Base-by-base conservation (phyloP, 2,329 filamentous ascomycete genomes). In the Rhynchosporium agropyri region DNA sequence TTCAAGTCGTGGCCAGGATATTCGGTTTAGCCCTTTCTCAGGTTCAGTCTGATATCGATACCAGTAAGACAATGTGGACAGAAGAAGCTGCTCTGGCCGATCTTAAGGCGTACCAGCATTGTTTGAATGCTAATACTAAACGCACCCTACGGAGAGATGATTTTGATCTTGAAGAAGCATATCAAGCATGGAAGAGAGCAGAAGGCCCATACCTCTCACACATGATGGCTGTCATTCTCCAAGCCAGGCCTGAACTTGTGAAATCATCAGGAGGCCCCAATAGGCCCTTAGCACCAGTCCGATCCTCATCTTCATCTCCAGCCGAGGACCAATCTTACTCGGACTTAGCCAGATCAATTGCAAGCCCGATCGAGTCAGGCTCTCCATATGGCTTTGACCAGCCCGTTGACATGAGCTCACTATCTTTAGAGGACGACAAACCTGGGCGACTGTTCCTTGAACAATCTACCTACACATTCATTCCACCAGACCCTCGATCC, bases 141-240 rank as follows among this genome's bases (percentile, higher is more conserved):
- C 69, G 86, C 63, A 93, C 94, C 0, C 77, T 99, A 55, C 86
- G 88, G 62, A 89, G 84, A 69, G 87, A 92, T 54, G 94, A 99
- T 75, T 99, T 99, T 76, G 92, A 97, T 65, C 78, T 90, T 20
- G 92, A 97, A 62, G 92, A 96, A 64, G 89, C 89, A 3, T 99
- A 93, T 74, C 87, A 93, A 67, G 81, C 86, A 49, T 99, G 95
- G 95, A 96, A 92, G 76, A 94, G 91, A 74, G 85, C 87, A n/a
- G 95, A 99, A 75, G 84, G 85, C 3, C 89, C 90, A 12, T 91
- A 96, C 70, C 79, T 99, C 48, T 95, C 92, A 5, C 90, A 95
- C 70, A 92, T 98, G 86, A 95, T 99, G 82, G 82, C 96, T 70
- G 90, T 93, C 43, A 91, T 99, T 67, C 80, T 98, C 46, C 92